Evolutionary conservation across 2,329 filamentous ascomycete species (phyloP), one percentile per base, ranked within the genome.

Genomic region (Stagonosporopsis vannaccii): DNA sequence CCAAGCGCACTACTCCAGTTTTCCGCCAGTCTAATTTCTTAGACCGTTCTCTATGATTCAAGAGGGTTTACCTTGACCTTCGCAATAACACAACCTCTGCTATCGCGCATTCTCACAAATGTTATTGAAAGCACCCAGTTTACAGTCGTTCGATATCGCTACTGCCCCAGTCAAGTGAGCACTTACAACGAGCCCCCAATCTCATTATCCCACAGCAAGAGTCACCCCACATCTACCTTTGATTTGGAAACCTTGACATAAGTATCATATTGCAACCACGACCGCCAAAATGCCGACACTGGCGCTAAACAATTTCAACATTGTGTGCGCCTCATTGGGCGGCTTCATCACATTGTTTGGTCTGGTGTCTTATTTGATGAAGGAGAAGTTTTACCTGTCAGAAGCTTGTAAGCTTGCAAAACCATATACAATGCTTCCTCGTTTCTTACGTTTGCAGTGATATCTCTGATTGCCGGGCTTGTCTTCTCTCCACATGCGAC

Each of bases 261-360:
- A 12, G 12, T n/a, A 3, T n/a, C 35, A 2, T 25, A 6, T 11
- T 51, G 23, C 20, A 11, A 43, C 3, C 2, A 13, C 4, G 37
- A 17, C 32, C 12, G 20, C n/a, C 43, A 56, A 45, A 17, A 86
- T 89, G 86, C 85, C 86, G 58, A 85, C 81, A 39, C 79, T 92
- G 39, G 82, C 83, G 6, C 68, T 89, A 30, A 87, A 84, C 61
- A 90, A 92, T 74, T 96, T 96, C 82, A 96, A 96, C 77, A 90
- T 95, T 62, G 85, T 92, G 51, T 87, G 91, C 71, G 88, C 90
- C 49, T 85, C 91, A 7, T 77, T 96, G 12, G 93, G 93, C 13
- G 93, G 91, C 1, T 97, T 96, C 78, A 87, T 97, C 59, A 92
- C 91, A 0, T 65, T 96, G n/a, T 97, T 96, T 70, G 92, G 92